phyloP scores from a whole-genome alignment of 768 basidiomycete genomes.

The Trametes gibbosa region DNA sequence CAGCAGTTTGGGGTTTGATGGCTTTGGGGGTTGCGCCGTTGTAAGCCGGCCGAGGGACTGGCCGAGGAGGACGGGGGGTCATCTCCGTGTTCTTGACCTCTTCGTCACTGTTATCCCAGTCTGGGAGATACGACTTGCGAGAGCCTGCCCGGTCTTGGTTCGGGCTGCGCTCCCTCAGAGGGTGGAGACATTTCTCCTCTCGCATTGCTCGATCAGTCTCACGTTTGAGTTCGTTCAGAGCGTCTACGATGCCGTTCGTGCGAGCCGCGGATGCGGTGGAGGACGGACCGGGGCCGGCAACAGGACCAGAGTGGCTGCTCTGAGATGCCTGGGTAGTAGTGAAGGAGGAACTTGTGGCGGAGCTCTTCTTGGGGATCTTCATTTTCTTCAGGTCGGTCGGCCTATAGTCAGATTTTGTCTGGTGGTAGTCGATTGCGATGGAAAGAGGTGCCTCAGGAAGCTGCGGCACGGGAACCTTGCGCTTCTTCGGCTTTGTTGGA shows the following conservation, averaged over 20 bases:
- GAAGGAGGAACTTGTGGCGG: background rate
- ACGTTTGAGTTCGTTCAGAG: background rate
- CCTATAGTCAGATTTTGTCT: slow-evolving; percentile 8
- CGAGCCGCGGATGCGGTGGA: background rate
- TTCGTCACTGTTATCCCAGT: slow-evolving; percentile 1
- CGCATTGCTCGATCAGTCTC: background rate
- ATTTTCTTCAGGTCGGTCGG: slow-evolving; percentile 23
- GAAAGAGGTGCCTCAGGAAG: background rate
- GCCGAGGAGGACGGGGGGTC: slow-evolving; percentile 14
- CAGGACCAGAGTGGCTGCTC: background rate
- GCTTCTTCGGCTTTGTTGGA: background rate
- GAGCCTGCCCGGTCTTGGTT: slow-evolving; percentile 2
- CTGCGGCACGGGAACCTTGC: background rate
- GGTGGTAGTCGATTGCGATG: slow-evolving; percentile 18
- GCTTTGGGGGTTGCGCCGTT: background rate
- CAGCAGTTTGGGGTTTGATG: slow-evolving; percentile 5
- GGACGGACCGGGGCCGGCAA: background rate
- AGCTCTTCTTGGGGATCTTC: slow-evolving; percentile 19
- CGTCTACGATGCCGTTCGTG: background rate
- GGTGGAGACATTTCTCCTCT: background rate
- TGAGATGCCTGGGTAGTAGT: background rate
- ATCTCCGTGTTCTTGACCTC: background rate
- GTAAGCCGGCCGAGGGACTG: slow-evolving; percentile 4
- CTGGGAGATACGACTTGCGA: background rate
- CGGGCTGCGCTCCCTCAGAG: slow-evolving; percentile 14